Conservation (phyloP, 2,329 filamentous ascomycete species). For the Penicillium olsonii region DNA sequence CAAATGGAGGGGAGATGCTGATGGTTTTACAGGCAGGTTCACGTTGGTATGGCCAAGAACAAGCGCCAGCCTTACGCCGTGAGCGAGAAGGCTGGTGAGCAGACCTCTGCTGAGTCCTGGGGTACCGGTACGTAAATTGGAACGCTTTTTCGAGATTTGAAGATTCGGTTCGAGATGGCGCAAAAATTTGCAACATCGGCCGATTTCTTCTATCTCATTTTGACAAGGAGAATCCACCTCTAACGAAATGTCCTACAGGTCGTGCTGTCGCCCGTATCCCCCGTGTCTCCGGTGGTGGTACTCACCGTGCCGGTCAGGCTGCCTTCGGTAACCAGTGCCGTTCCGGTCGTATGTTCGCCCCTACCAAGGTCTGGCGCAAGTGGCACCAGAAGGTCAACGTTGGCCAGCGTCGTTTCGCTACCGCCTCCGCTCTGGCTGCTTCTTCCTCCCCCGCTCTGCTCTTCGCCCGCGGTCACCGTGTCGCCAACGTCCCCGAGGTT, state of each 20-base stretch:
- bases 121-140: slow-evolving; percentile 78
- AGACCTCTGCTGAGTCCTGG: slow-evolving; percentile 99
- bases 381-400: slow-evolving; percentile 99
- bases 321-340: slow-evolving; percentile 99
- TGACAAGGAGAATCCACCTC: slow-evolving; percentile 7
- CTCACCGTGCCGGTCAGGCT: slow-evolving; percentile 99
- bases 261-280: slow-evolving; percentile 99
- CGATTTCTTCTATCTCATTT: neutral
- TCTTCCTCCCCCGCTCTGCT: slow-evolving; percentile 94
- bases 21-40: slow-evolving; percentile 62
- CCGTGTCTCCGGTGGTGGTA: slow-evolving; percentile 99
- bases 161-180: slow-evolving; percentile 8
- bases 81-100: slow-evolving; percentile 99
- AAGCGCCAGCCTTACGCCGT: slow-evolving; percentile 99
- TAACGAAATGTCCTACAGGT: slow-evolving; percentile 55
- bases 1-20: slow-evolving; percentile 30
- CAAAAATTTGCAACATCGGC: slow-evolving; percentile 1
- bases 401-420: slow-evolving; percentile 98
- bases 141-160: slow-evolving; percentile 23
- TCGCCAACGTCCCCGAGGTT: slow-evolving; percentile 90
- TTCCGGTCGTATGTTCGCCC: slow-evolving; percentile 99
- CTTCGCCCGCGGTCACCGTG: slow-evolving; percentile 94
- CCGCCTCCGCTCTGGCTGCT: slow-evolving; percentile 93
- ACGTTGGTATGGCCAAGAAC: slow-evolving; percentile 99
- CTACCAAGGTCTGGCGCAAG: slow-evolving; percentile 99